A percentile compares a stretch with the other conserved stretches of the same genome.
Conservation (phyloP, 352 stramenopile genomes). For the Globisporangium heterothallicum region DNA sequence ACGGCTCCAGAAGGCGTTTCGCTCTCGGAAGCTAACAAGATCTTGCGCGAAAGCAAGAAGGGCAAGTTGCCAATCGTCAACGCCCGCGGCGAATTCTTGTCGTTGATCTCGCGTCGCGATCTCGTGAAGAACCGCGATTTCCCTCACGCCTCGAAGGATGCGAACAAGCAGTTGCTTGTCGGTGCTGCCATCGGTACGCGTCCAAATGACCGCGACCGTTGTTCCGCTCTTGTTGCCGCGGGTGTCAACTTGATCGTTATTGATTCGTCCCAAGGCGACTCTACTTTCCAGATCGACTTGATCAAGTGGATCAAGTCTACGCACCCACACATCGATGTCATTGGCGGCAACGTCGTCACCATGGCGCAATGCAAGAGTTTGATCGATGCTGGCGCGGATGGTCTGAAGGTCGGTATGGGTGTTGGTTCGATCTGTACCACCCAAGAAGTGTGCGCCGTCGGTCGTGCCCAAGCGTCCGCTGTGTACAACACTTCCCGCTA, state of each 20-base stretch:
- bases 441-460: conserved; percentile 98
- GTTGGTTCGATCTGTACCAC: conserved; percentile 99
- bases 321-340: conserved; percentile 95
- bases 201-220: conserved; percentile 94
- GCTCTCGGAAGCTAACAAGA: conserved; percentile 96
- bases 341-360: conserved; percentile 99
- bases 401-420: conserved; percentile 99
- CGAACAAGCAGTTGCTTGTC: conserved; percentile 98
- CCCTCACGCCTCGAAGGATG: conserved; percentile 95
- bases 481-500: conserved; percentile 98
- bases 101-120: conserved; percentile 97
- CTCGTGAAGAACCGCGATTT: conserved; percentile 98
- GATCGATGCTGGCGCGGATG: conserved; percentile 98
- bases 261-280: conserved; percentile 99
- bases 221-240: conserved; percentile 86
- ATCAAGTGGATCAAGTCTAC: conserved; percentile 95
- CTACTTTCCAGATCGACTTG: conserved; percentile 88
- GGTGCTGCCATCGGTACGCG: conserved; percentile 98
- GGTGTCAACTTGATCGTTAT: conserved; percentile 99
- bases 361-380: conserved; percentile 96
- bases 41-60: conserved; percentile 98
- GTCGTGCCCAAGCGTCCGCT: conserved; percentile 96
- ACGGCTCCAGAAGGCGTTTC: conserved; percentile 94
- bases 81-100: conserved; percentile 95
- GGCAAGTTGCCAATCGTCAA: conserved; percentile 99